Conservation (phyloP, 2,329 filamentous ascomycete genomes). For the Verticillium nubilum region DNA sequence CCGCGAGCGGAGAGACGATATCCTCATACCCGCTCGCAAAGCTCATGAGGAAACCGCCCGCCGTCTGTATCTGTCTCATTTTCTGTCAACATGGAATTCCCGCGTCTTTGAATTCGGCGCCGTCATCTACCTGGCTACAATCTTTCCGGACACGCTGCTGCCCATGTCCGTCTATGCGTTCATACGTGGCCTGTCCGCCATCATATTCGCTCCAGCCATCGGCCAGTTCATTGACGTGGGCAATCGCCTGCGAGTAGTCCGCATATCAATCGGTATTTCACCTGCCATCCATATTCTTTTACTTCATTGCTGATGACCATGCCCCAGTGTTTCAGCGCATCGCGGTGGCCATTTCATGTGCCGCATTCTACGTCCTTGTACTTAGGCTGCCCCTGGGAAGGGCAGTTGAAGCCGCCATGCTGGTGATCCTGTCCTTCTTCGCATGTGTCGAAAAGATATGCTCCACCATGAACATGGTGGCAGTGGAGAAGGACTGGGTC, state of each 20-base stretch:
- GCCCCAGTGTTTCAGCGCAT: constrained; percentile 15
- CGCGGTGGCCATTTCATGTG: constrained; percentile 7
- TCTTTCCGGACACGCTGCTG: constrained; percentile 42
- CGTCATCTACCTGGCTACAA: constrained; percentile 35
- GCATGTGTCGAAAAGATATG: constrained; percentile 62
- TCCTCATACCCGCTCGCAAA: not conserved
- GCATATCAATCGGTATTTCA: constrained; percentile 23
- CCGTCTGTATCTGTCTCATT: constrained; percentile 36
- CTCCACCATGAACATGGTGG: constrained; percentile 58
- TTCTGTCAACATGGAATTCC: constrained; percentile 42
- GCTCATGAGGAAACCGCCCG: constrained; percentile 1
- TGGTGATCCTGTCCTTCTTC: constrained; percentile 1
- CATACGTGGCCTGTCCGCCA: constrained; percentile 2
- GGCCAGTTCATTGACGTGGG: constrained; percentile 43
- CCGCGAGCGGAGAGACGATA: not conserved
- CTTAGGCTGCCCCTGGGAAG: constrained; percentile 1
- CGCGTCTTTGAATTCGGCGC: constrained; percentile 43
- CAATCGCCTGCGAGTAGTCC: constrained; percentile 28
- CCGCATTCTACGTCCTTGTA: constrained; percentile 1
- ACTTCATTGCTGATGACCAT: not conserved
- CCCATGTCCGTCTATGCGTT: constrained; percentile 51
- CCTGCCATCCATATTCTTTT: not conserved
- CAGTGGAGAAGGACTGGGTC: constrained; percentile 68
- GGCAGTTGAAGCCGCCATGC: not conserved
- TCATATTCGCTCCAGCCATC: constrained; percentile 30